These are phyloP conservation scores for Elsinoe perseae DNA, from an alignment of 2,329 filamentous ascomycete genomes.

Conservation along the genomic window DNA sequence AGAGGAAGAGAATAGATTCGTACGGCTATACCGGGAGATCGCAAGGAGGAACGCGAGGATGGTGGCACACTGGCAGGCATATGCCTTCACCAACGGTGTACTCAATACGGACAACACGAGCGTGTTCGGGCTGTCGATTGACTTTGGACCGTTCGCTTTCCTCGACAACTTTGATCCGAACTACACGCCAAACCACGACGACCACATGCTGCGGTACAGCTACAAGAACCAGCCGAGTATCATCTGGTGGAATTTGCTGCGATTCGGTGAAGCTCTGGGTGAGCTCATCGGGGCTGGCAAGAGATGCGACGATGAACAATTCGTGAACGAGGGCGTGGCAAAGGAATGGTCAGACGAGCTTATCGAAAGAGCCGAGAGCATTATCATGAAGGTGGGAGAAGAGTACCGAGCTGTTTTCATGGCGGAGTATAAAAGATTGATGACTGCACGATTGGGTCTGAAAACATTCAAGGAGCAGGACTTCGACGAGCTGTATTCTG, in stretches of 20 bases:
- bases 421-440: slow-evolving; percentile 78
- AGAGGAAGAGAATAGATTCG: slow-evolving; percentile 71
- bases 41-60: slow-evolving; percentile 76
- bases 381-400: slow-evolving; percentile 73
- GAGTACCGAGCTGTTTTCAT: slow-evolving; percentile 86
- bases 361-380: slow-evolving; percentile 68
- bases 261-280: slow-evolving; percentile 79
- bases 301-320: slow-evolving; percentile 62
- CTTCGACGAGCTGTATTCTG: slow-evolving; percentile 74
- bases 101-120: slow-evolving; percentile 98
- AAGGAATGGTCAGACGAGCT: slow-evolving; percentile 63
- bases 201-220: slow-evolving; percentile 75
- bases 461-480: slow-evolving; percentile 61
- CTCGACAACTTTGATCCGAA: slow-evolving; percentile 91
- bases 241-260: slow-evolving; percentile 97
- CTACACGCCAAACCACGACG: slow-evolving; percentile 97
- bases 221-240: slow-evolving; percentile 93
- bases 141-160: slow-evolving; percentile 96
- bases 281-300: slow-evolving; percentile 76
- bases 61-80: slow-evolving; percentile 92
- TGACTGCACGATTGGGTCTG: slow-evolving; percentile 72
- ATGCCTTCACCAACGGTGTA: slow-evolving; percentile 98
- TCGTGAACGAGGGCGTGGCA: slow-evolving; percentile 63
- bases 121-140: slow-evolving; percentile 77
- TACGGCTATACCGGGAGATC: slow-evolving; percentile 79